Evolutionary conservation across 495 filamentous ascomycete species (phyloP).

Genomic region (Thermochaetoides thermophila): DNA sequence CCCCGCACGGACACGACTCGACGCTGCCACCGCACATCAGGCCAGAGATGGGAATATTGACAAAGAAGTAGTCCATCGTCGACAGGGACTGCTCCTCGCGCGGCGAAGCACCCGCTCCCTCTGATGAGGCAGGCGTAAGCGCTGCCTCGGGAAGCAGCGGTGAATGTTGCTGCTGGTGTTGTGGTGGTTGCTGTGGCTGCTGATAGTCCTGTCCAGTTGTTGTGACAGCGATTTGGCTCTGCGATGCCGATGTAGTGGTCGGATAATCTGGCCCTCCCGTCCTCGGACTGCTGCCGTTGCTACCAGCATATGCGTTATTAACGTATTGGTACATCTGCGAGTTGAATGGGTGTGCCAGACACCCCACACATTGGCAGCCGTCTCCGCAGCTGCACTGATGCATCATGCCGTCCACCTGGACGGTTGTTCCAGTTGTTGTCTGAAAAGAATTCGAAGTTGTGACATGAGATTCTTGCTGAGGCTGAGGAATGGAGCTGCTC

Average conservation of each 20-base stretch:
- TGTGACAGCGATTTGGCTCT: neutral
- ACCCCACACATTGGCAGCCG: slow-evolving; percentile 54
- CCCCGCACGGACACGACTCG: slow-evolving; percentile 34
- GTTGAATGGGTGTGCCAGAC: slow-evolving; percentile 58
- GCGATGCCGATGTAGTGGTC: slow-evolving; percentile 1
- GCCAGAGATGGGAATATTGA: slow-evolving; percentile 26
- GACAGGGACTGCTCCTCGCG: slow-evolving; percentile 30
- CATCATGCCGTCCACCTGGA: slow-evolving; percentile 14
- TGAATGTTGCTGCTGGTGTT: too few relatives aligned
- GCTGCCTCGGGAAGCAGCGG: slow-evolving; percentile 12
- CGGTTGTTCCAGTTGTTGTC: slow-evolving; percentile 12
- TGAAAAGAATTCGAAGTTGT: too few relatives aligned
- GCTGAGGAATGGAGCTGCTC: neutral
- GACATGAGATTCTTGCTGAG: too few relatives aligned
- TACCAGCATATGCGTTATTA: slow-evolving; percentile 14
- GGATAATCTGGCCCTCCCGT: too few relatives aligned
- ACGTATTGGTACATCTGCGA: slow-evolving; percentile 52
- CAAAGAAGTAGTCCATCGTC: slow-evolving; percentile 33
- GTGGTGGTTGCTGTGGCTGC: too few relatives aligned
- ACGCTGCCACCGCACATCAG: slow-evolving; percentile 23
- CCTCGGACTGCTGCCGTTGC: slow-evolving; percentile 6
- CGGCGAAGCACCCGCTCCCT: slow-evolving; percentile 22
- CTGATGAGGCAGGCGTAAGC: slow-evolving; percentile 20
- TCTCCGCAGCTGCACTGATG: slow-evolving; percentile 52
- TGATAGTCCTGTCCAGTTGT: slow-evolving; percentile 7